Evolutionary conservation across 169 alveolate species (phyloP).

Genomic region (Eimeria brunetti): DNA sequence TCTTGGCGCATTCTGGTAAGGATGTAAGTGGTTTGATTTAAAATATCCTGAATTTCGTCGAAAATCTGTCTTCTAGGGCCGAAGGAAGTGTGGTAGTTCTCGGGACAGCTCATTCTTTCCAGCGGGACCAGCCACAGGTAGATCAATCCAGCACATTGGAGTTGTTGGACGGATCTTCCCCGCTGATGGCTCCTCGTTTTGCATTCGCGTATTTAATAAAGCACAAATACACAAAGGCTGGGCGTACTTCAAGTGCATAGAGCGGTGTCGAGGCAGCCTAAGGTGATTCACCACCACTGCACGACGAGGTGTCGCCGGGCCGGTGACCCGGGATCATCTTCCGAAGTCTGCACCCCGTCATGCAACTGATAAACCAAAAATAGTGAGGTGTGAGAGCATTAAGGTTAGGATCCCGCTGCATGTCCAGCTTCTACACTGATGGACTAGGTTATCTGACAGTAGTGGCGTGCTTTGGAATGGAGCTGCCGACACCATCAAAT

Average conservation of each 20-base stretch:
- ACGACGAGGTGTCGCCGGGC: neutral
- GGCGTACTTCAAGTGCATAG: neutral
- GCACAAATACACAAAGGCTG: neutral
- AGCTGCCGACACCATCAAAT: neutral
- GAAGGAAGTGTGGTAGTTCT: neutral
- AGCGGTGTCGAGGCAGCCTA: neutral
- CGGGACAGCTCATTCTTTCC: neutral
- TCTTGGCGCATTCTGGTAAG: neutral
- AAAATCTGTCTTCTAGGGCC: neutral
- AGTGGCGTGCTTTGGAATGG: neutral
- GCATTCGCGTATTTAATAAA: neutral
- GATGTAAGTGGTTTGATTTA: neutral
- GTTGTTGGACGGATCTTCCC: neutral
- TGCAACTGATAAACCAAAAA: neutral
- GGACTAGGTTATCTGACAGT: neutral
- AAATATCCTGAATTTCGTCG: neutral
- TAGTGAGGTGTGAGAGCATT: neutral
- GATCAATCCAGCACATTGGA: conserved; percentile 20
- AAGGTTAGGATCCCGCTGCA: neutral
- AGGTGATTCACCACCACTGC: neutral
- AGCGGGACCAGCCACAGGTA: conserved; percentile 1
- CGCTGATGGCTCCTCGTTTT: neutral
- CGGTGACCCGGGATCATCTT: neutral
- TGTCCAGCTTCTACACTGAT: neutral
- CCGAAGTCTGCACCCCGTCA: neutral